Evolutionary conservation across 192 early-diverging fungal genomes (phyloP).

Genomic region (Coemansia sp.): DNA sequence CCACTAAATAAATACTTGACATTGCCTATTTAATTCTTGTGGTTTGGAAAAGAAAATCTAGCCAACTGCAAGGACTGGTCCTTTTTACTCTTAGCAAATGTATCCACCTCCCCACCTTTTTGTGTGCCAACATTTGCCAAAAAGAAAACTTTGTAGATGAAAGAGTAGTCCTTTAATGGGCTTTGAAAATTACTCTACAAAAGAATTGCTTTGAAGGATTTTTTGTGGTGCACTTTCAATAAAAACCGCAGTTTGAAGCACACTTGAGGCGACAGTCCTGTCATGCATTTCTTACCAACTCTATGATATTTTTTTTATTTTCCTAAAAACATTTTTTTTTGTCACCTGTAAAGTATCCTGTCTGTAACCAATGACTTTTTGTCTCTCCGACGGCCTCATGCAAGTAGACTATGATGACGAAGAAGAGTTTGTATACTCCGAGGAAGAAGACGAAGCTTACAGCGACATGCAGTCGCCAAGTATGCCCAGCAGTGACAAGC

Average conservation of each 20-base stretch:
- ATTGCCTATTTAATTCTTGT: neutral
- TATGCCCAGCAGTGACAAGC: neutral
- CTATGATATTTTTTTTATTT: neutral
- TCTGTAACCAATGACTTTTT: conserved; percentile 16
- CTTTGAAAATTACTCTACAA: neutral
- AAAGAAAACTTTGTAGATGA: neutral
- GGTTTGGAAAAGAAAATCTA: neutral
- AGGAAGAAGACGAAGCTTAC: conserved; percentile 17
- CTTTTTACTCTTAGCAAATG: neutral
- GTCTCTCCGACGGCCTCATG: conserved; percentile 40
- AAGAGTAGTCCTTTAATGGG: too few relatives aligned
- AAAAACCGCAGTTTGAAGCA: neutral
- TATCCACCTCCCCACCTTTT: neutral
- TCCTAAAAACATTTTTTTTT: neutral
- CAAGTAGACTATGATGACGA: conserved; percentile 29
- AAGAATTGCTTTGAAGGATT: neutral
- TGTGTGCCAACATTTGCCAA: neutral
- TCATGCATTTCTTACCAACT: neutral
- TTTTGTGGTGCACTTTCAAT: neutral
- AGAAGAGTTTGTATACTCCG: conserved; percentile 34
- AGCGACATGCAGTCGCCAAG: neutral
- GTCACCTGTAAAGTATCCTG: neutral
- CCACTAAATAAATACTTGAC: neutral
- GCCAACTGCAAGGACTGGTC: neutral
- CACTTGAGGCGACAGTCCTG: neutral